A percentile compares a stretch with the other conserved stretches of the same genome.
Evolutionary conservation across 441 rosid genomes (phyloP).

Genomic region (Erysimum cheiri): DNA sequence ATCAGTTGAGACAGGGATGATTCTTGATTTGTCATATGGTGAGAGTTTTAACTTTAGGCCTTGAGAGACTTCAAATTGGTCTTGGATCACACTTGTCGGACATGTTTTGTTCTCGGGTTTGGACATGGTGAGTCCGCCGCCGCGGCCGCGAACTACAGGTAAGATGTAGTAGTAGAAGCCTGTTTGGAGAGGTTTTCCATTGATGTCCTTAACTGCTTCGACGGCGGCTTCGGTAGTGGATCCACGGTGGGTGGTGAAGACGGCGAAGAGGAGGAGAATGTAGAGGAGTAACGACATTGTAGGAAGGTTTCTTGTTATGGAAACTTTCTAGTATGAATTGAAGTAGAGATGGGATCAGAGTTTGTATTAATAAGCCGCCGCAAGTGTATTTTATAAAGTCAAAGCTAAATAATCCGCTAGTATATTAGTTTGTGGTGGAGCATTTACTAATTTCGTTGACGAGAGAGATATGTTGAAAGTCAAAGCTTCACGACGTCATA

Average conservation of each 20-base stretch:
- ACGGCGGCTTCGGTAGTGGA: slow-evolving; percentile 36
- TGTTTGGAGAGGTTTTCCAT: slow-evolving; percentile 44
- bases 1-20: slow-evolving; percentile 52
- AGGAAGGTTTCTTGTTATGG: slow-evolving; percentile 26
- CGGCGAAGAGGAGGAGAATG: slow-evolving; percentile 23
- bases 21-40: slow-evolving; percentile 47
- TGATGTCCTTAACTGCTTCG: slow-evolving; percentile 47
- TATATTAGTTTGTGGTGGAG: slow-evolving; percentile 14
- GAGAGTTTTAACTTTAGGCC: slow-evolving; percentile 54
- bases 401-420: too few relatives aligned
- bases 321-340: slow-evolving; percentile 5
- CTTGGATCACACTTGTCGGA: slow-evolving; percentile 52
- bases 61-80: slow-evolving; percentile 42
- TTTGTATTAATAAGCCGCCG: slow-evolving; percentile 18
- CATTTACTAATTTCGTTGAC: slow-evolving; percentile 13
- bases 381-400: too few relatives aligned
- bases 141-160: slow-evolving; percentile 59
- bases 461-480: neutral
- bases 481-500: slow-evolving; percentile 31
- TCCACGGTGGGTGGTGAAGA: slow-evolving; percentile 33
- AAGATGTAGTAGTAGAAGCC: slow-evolving; percentile 54
- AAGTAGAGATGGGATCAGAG: slow-evolving; percentile 2
- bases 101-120: slow-evolving; percentile 36
- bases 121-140: slow-evolving; percentile 60
- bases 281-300: slow-evolving; percentile 33